Evolutionary conservation across 1,139 yeast species (phyloP).

Genomic region (Pneumocystis sp.): DNA sequence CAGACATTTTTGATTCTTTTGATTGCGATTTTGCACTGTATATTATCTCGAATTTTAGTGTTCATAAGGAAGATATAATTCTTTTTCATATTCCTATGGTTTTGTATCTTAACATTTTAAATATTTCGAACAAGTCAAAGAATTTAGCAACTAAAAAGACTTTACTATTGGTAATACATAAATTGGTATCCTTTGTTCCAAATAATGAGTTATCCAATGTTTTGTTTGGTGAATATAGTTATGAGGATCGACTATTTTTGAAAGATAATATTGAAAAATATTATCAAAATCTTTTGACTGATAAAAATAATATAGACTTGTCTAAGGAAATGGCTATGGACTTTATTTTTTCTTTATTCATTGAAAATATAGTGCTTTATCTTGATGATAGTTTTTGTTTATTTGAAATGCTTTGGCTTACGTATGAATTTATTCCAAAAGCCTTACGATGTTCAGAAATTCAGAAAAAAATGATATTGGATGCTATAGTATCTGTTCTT

Average conservation of each 20-base stretch:
- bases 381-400: neutral
- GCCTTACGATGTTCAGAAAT: neutral
- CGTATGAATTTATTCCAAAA: neutral
- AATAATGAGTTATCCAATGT: neutral
- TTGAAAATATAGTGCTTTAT: neutral
- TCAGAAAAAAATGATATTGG: neutral
- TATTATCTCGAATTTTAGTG: neutral
- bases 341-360: neutral
- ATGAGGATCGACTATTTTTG: neutral
- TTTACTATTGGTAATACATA: neutral
- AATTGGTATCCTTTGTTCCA: neutral
- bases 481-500: neutral
- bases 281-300: neutral
- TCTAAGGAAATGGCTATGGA: neutral
- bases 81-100: neutral
- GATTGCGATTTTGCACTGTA: neutral
- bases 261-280: neutral
- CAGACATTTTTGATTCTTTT: neutral
- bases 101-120: neutral
- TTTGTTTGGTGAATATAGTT: neutral
- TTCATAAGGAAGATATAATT: neutral
- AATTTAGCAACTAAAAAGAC: neutral
- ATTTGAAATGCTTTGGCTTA: neutral
- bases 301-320: neutral
- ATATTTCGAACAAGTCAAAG: neutral